phyloP scores from a whole-genome alignment of 257 asterid species.

The Coffea canephora region DNA sequence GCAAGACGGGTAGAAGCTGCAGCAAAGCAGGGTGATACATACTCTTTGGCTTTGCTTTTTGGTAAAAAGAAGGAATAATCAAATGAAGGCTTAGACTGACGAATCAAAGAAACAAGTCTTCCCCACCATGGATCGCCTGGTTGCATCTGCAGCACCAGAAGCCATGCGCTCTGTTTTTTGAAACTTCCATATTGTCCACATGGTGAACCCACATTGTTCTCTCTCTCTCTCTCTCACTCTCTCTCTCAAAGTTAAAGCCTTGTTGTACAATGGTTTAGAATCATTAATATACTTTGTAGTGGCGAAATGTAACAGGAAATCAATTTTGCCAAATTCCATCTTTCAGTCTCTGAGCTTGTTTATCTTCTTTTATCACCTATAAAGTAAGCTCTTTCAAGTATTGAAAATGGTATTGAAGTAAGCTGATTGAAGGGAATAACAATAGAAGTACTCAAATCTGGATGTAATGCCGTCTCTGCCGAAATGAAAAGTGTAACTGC shows the following conservation, averaged over 20 bases:
- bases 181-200: background rate
- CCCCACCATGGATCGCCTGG: background rate
- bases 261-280: background rate
- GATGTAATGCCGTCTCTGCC: background rate
- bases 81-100: background rate
- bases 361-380: background rate
- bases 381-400: too few relatives aligned
- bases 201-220: background rate
- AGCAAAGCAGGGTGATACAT: constrained; percentile 71
- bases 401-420: too few relatives aligned
- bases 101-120: background rate
- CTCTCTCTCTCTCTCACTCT: background rate
- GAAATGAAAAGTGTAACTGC: background rate
- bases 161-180: too few relatives aligned
- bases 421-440: too few relatives aligned
- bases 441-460: too few relatives aligned
- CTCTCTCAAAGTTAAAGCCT: background rate
- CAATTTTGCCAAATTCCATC: background rate
- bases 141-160: background rate
- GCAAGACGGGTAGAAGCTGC: constrained; percentile 77
- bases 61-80: constrained; percentile 54
- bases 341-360: background rate
- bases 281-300: background rate
- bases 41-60: constrained; percentile 74
- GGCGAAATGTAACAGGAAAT: background rate